Conservation (phyloP, 2,329 filamentous ascomycete species). For the Aspergillus awamori region DNA sequence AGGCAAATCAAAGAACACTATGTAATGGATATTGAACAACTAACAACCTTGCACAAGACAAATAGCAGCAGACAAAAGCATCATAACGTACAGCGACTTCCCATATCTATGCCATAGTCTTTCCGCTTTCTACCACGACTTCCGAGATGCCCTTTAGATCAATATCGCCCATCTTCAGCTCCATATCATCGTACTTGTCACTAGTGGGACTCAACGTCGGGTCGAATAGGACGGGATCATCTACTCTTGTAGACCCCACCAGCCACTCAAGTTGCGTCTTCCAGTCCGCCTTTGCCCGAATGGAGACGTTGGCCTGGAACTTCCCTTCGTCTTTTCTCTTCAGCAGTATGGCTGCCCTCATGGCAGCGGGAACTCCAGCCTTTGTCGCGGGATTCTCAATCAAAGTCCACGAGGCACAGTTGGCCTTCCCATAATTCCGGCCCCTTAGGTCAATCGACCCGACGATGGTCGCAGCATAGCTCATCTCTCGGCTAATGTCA, state of each 20-base stretch:
- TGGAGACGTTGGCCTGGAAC: background rate
- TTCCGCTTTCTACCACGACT: background rate
- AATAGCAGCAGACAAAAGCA: background rate
- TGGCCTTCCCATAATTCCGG: background rate
- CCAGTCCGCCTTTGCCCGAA: background rate
- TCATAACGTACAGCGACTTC: background rate
- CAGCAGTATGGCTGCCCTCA: background rate
- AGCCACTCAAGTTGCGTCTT: background rate
- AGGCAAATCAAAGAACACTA: background rate
- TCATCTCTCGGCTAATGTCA: background rate
- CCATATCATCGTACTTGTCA: background rate
- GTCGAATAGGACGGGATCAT: background rate
- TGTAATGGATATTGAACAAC: background rate
- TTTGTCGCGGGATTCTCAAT: background rate
- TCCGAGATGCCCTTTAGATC: background rate
- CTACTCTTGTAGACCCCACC: background rate
- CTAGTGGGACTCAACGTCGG: background rate
- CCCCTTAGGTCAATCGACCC: background rate
- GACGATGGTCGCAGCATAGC: background rate
- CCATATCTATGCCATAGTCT: background rate
- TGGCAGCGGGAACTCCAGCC: background rate
- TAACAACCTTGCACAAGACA: background rate
- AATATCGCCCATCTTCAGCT: background rate
- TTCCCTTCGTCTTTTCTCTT: background rate
- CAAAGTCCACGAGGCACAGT: background rate